Evolutionary conservation across 768 basidiomycete genomes (phyloP), one percentile per base, ranked within the genome.

Genomic region (Collybia sordida): DNA sequence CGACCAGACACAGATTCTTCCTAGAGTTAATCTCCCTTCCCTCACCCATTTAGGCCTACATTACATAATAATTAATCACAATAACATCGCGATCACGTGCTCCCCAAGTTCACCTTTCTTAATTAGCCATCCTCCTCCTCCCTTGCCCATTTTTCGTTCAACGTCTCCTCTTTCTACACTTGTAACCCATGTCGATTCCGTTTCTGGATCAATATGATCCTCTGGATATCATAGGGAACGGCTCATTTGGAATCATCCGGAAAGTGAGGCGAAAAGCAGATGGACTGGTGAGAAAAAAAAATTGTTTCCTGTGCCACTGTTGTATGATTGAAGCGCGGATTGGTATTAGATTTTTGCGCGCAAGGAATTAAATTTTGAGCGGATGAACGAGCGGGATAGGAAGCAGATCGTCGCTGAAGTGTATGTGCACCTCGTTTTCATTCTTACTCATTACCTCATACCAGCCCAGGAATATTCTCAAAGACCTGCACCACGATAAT

Each of bases 341-440:
- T 93, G 90, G 65, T 88, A 27, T 31, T n/a, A n/a, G n/a, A n/a
- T n/a, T n/a, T 89, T 93, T 57, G 95, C 95, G 3, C 75, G 93
- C 27, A 97, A 99, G 63, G 94, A 99, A 68, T 83, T 99, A 60
- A 94, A 98, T 70, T 99, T 98, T 70, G 93, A 96, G 62, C 83
- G 90, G 43, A 98, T 99, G 96, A 88, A 81, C 31, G 93, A 98
- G 67, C 81, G 93, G 34, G 97, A 99, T 65, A 81, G 93, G 58
- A 94, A 94, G 65, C 97, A 98, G 67, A 95, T 99, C 47, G 89
- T 97, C 3, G 85, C 95, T 9, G 97, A 99, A 83, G 97, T 98
- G 96, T 98, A 66, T 61, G 93, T 31, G 31, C 27, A 18, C 19
- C 36, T 15, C 11, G 12, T n/a, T 7, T 23, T 37, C 14, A 41